Percentiles rank a stretch among this genome's conserved stretches.
Evolutionary conservation across 140 eudicot species (phyloP).

Genomic region (Stevia rebaudiana): DNA sequence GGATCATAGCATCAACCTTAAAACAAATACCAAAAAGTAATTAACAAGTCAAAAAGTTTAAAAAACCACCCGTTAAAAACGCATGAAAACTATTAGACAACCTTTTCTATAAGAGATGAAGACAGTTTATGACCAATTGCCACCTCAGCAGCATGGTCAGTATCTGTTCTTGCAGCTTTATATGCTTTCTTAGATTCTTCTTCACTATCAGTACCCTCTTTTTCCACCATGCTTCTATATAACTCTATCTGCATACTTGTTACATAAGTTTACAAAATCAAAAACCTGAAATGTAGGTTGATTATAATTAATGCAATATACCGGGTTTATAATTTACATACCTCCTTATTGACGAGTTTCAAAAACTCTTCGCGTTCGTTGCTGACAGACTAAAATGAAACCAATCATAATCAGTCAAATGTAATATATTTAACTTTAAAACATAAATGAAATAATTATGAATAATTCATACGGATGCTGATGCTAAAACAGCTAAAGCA

Average conservation of each 20-base stretch:
- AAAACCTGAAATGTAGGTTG: not conserved
- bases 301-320: not conserved
- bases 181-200: conserved; percentile 69
- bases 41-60: not conserved
- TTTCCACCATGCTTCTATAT: conserved; percentile 56
- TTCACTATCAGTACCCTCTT: conserved; percentile 62
- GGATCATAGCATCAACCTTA: conserved; percentile 88
- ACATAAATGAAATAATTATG: not conserved
- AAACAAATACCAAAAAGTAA: conserved; percentile 1
- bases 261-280: not conserved
- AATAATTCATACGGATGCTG: conserved; percentile 52
- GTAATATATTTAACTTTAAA: conserved; percentile 2
- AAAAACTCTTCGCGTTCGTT: conserved; percentile 78
- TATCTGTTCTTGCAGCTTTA: conserved; percentile 63
- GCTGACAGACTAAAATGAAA: conserved; percentile 64
- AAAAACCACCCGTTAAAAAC: not conserved
- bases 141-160: conserved; percentile 39
- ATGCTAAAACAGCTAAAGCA: conserved; percentile 84
- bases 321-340: conserved; percentile 7
- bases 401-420: conserved; percentile 19
- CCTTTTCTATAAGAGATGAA: conserved; percentile 61
- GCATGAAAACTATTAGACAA: not conserved
- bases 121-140: conserved; percentile 57
- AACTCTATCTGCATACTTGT: conserved; percentile 43
- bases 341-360: conserved; percentile 81